Evolutionary conservation across 352 stramenopile genomes (phyloP), one percentile per base, ranked within the genome.

Genomic region (Nothophytophthora sp.): DNA sequence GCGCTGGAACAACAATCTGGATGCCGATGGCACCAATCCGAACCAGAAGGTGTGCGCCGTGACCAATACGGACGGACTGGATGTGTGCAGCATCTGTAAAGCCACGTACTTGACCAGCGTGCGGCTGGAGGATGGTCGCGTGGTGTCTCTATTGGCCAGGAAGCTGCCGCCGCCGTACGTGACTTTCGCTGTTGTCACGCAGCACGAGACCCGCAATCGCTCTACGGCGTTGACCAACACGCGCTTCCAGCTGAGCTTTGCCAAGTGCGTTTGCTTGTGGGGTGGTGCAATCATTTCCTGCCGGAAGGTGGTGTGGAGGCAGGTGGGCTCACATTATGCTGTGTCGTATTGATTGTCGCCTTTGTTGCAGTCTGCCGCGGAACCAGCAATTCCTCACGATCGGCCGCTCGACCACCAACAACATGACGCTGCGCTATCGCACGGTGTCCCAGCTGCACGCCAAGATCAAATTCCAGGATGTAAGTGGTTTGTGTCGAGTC

Each of bases 381-480:
- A 85, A 79, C 67, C 61, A 88, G 66, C 73, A 96, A 59, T 75
- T 88, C 34, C 76, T 98, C 8, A 93, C 97, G 63, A 79, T 98
- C 12, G 94, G 94, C 5, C 86, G 94, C 10, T 98, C 91, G 49
- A 97, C 91, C 24, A 89, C 95, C 62, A 97, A 88, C 58, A 92
- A 98, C 52, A 82, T 98, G 50, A 90, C 98, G 39, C 77, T 98
- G 19, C 96, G 98, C 68, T 98, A 98, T 73, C 84, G 92, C 40
- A 98, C 94, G 12, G 92, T 98, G 16, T 97, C 88, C 16, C 96
- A 92, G 23, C 95, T 97, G 44, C 94, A 98, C 59, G 92, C 94
- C 1, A 85, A 96, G 34, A 97, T 98, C 55, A 83, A 96, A 50
- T 90, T 71, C 50, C 70, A 91, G 55, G 75, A 91, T 50, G 83